Evolutionary conservation across 352 stramenopile genomes (phyloP).

Genomic region (Blastocystis sp.): DNA sequence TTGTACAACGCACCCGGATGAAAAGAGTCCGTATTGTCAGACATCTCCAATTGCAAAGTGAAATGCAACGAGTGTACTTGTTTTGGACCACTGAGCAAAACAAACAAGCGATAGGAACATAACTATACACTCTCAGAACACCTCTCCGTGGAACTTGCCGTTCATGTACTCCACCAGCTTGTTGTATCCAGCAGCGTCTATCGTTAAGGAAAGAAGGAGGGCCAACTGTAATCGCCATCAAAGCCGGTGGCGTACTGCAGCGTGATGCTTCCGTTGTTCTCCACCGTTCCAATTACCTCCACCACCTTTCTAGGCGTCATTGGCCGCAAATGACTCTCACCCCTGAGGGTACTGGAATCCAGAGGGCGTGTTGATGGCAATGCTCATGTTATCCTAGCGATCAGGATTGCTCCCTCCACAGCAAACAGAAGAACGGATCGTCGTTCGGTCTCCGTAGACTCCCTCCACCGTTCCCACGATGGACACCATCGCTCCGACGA

Average conservation of each 20-base stretch:
- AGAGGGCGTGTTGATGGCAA: neutral
- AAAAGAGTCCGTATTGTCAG: neutral
- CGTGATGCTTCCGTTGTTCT: conserved; percentile 9
- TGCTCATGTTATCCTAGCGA: neutral
- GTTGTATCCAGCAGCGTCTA: conserved; percentile 29
- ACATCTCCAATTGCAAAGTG: neutral
- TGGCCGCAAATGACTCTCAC: neutral
- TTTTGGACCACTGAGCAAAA: neutral
- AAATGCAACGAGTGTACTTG: neutral
- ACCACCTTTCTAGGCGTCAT: neutral
- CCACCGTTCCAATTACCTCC: conserved; percentile 26
- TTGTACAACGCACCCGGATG: neutral
- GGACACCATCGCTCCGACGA: conserved; percentile 5
- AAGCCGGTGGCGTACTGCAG: conserved; percentile 20
- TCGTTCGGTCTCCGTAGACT: neutral
- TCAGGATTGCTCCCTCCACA: too few relatives aligned
- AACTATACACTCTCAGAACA: neutral
- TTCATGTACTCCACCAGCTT: conserved; percentile 47
- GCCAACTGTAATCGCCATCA: conserved; percentile 29
- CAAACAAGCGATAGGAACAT: conserved; percentile 38
- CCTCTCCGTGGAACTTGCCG: conserved; percentile 27
- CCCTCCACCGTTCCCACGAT: conserved; percentile 12
- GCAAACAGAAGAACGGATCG: conserved; percentile 4
- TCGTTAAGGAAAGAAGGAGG: neutral
- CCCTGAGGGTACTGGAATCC: conserved; percentile 10